Base-by-base conservation (phyloP, 257 asterid genomes). In the Salvia splendens region DNA sequence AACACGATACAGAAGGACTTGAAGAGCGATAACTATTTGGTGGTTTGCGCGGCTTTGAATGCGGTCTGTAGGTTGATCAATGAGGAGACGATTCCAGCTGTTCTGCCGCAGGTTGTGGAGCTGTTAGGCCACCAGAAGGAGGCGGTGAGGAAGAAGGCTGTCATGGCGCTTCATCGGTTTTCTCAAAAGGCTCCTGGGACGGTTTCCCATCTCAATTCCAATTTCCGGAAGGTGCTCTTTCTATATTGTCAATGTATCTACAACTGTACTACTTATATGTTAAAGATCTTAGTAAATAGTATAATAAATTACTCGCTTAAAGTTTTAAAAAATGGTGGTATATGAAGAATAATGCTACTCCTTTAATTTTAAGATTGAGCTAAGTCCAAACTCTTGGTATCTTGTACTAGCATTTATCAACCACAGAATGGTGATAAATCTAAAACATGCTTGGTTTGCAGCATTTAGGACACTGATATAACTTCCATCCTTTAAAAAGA, bases 81-180 rank as follows among this genome's bases (percentile, higher is more conserved):
- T 14, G 96, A 94, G 87, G 99, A 94, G 86, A 94, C 99, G 1
- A 91, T 94, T 40, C 99, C 97, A 0, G 99, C 99, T 0, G 99
- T 94, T 14, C 73, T 94, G 88, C 92, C 95, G 1, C 96, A 88
- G 82, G 96, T 94, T 66, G 95, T 87, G 59, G 97, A 91, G 64
- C 75, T 91, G 14, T 69, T 90, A 67, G 89, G 89, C 15, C 99
- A 94, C 74, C 87, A 77, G 59, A 91, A 94, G 80, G 99, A 94
- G 80, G 89, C 91, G 8, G 97, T 94, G 62, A 88, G 97, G 85
- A 94, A 84, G 83, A 91, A 94, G 79, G 97, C 99, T 0, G 96
- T 94, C 17, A 94, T 91, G 97, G 99, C 99, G 30, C 89, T 94
- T 64, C 97, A 91, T 67, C 81, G 97, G 57, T 94, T 94, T 81